Percentiles rank a stretch among this genome's conserved stretches.
phyloP scores from a whole-genome alignment of 305 asterid species.

The Fraxinus dipetala region DNA sequence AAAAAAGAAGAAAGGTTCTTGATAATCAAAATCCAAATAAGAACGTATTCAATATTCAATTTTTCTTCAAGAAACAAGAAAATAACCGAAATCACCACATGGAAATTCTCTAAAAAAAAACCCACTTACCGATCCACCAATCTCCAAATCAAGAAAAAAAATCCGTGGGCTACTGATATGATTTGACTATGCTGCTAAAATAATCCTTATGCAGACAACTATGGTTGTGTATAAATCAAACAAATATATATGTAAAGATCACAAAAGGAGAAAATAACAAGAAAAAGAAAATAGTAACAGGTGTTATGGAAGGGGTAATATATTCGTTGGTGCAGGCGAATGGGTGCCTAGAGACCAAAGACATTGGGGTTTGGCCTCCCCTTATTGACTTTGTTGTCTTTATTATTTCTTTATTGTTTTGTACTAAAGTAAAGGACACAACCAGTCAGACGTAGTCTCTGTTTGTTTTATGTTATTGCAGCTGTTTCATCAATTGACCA shows the following conservation, averaged over 20 bases:
- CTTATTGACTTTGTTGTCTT: constrained; percentile 54
- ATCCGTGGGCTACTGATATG: constrained; percentile 3
- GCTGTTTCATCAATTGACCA: constrained; percentile 26
- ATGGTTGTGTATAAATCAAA: not conserved
- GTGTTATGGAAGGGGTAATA: constrained; percentile 10
- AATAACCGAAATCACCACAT: constrained; percentile 28
- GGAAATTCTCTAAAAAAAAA: constrained; percentile 18
- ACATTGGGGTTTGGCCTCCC: constrained; percentile 41
- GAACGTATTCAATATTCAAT: constrained; percentile 30
- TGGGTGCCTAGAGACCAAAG: constrained; percentile 40
- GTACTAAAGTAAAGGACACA: constrained; percentile 27
- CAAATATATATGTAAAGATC: not conserved
- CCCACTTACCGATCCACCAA: constrained; percentile 60
- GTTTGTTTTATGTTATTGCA: constrained; percentile 17
- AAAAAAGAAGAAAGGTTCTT: constrained; percentile 1
- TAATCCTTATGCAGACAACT: constrained; percentile 6
- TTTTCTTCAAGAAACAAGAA: constrained; percentile 27
- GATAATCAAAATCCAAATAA: constrained; percentile 21
- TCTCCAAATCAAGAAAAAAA: constrained; percentile 28
- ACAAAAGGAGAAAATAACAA: not conserved
- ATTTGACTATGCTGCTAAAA: constrained; percentile 29
- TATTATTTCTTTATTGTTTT: constrained; percentile 31
- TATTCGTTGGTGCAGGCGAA: constrained; percentile 39
- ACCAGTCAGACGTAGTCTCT: constrained; percentile 36
- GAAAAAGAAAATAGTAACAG: constrained; percentile 12